phyloP scores from a whole-genome alignment of 371 early-diverging fungal species.

The Circinella minor region DNA sequence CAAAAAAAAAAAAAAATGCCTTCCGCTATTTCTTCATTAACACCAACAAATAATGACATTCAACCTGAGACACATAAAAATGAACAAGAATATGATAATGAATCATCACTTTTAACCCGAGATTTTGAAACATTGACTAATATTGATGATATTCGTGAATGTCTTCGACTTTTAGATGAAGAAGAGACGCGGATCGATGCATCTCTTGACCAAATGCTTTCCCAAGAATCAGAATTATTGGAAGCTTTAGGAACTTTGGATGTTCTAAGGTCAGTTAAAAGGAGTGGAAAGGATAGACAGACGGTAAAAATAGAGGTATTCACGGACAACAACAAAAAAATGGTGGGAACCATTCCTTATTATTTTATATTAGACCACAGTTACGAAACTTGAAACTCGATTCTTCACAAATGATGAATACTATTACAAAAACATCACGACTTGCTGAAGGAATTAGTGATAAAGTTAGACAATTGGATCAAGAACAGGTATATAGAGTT shows the following conservation, averaged over 20 bases:
- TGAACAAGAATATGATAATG: neutral
- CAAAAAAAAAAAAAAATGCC: neutral
- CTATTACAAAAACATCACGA: slow-evolving; percentile 69
- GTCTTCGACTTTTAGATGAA: slow-evolving; percentile 64
- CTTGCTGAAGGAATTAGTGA: slow-evolving; percentile 83
- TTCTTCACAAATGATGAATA: slow-evolving; percentile 59
- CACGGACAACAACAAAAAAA: neutral
- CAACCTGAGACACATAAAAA: neutral
- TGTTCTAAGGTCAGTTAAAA: slow-evolving; percentile 47
- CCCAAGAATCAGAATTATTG: slow-evolving; percentile 33
- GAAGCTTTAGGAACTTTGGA: slow-evolving; percentile 41
- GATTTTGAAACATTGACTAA: slow-evolving; percentile 58
- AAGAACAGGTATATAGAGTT: slow-evolving; percentile 59
- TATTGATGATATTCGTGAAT: slow-evolving; percentile 68
- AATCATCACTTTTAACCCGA: slow-evolving; percentile 8
- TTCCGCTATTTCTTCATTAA: neutral
- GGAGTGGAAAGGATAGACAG: too few species aligned
- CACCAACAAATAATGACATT: neutral
- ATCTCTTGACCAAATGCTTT: slow-evolving; percentile 62
- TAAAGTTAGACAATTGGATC: slow-evolving; percentile 82
- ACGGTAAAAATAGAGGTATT: neutral
- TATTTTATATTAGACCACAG: slow-evolving; percentile 56
- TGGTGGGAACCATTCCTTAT: neutral
- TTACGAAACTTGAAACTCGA: slow-evolving; percentile 55
- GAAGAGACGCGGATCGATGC: slow-evolving; percentile 72